Conservation (phyloP, 108 stramenopile genomes). For the Aurantiochytrium sp. region DNA sequence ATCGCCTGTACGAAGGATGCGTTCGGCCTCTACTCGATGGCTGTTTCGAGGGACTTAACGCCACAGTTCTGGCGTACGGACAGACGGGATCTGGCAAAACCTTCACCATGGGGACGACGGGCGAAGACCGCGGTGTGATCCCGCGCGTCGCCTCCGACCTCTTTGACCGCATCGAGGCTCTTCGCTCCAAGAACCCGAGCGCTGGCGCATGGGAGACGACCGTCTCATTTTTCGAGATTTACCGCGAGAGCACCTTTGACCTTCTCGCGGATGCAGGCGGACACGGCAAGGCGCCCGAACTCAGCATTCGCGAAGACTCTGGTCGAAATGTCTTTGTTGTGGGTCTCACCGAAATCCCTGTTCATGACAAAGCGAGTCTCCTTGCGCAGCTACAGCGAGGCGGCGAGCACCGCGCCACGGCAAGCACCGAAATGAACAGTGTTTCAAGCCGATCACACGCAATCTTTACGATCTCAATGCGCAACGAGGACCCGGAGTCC, state of each 20-base stretch:
- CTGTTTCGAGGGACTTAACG: not conserved
- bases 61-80: conserved; percentile 24
- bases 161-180: not conserved
- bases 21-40: not conserved
- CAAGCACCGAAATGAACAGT: conserved; percentile 79
- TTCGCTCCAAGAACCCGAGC: not conserved
- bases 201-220: not conserved
- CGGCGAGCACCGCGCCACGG: conserved; percentile 53
- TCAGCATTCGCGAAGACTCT: not conserved
- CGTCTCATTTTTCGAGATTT: conserved; percentile 23
- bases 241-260: conserved; percentile 3
- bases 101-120: conserved; percentile 16
- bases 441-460: conserved; percentile 75
- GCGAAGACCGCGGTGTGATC: not conserved
- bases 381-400: conserved; percentile 56
- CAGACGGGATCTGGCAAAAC: conserved; percentile 31
- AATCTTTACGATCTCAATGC: conserved; percentile 75
- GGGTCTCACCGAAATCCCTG: conserved; percentile 47
- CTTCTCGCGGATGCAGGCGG: not conserved
- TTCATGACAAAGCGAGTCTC: conserved; percentile 52
- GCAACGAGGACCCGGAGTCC: conserved; percentile 18
- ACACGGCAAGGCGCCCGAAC: not conserved
- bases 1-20: not conserved
- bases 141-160: conserved; percentile 15
- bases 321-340: conserved; percentile 54